Evolutionary conservation across 495 filamentous ascomycete genomes (phyloP).

Genomic region (Penicillium paradoxum): DNA sequence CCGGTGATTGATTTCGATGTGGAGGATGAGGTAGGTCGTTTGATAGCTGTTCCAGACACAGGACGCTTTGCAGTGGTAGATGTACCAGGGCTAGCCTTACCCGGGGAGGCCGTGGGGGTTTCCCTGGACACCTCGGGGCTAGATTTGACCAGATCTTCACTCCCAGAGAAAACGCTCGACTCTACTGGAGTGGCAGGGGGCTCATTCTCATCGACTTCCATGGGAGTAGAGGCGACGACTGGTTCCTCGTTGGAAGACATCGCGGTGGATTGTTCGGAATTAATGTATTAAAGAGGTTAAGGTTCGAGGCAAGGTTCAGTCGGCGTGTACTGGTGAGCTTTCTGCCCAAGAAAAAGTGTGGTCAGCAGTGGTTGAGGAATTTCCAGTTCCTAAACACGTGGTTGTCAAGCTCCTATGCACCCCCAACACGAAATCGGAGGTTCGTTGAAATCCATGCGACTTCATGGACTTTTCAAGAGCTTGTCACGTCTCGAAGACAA

Average conservation of each 20-base stretch:
- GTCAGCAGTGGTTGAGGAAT: background rate
- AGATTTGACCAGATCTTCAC: constrained; percentile 33
- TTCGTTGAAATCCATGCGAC: background rate
- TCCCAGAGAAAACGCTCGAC: constrained; percentile 33
- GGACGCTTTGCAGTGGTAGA: constrained; percentile 30
- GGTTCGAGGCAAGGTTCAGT: background rate
- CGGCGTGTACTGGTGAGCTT: constrained; percentile 1
- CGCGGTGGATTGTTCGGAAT: constrained; percentile 5
- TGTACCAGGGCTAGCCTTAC: constrained; percentile 25
- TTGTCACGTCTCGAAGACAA: background rate
- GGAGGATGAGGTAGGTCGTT: constrained; percentile 36
- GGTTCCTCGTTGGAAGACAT: constrained; percentile 43
- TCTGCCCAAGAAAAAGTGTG: background rate
- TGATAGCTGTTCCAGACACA: constrained; percentile 28
- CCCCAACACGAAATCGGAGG: background rate
- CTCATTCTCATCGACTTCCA: constrained; percentile 24
- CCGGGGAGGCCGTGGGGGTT: constrained; percentile 28
- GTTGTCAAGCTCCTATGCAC: background rate
- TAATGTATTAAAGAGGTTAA: constrained; percentile 6
- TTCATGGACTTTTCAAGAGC: background rate
- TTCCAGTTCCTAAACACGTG: background rate
- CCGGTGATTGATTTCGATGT: constrained; percentile 28
- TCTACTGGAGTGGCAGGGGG: constrained; percentile 42
- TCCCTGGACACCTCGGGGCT: constrained; percentile 43
- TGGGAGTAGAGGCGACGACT: constrained; percentile 15